A percentile compares a stretch with the other conserved stretches of the same genome.
phyloP scores from a whole-genome alignment of 768 basidiomycete species.

The Vararia minispora region DNA sequence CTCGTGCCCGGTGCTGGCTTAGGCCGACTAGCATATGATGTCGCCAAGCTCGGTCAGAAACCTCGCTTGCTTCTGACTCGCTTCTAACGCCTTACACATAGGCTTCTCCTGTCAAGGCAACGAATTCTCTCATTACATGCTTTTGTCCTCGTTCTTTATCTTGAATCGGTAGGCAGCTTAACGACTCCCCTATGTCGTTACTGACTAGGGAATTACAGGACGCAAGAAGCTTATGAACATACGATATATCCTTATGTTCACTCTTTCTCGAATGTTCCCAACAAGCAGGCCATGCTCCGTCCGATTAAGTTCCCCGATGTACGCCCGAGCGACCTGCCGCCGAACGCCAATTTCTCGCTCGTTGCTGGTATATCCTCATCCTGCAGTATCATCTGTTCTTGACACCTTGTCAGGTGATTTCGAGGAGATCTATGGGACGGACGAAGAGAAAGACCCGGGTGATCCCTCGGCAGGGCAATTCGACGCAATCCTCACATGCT shows the following conservation, averaged over 20 bases:
- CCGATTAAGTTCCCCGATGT: conserved; percentile 75
- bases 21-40: conserved; percentile 80
- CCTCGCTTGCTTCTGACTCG: not conserved
- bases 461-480: conserved; percentile 70
- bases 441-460: conserved; percentile 29
- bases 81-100: conserved; percentile 17
- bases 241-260: conserved; percentile 86
- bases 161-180: conserved; percentile 65
- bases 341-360: conserved; percentile 61
- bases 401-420: conserved; percentile 57
- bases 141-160: conserved; percentile 80
- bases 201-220: conserved; percentile 27
- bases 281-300: conserved; percentile 49
- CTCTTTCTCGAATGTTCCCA: conserved; percentile 76
- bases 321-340: conserved; percentile 58
- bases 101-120: conserved; percentile 91
- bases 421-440: conserved; percentile 75
- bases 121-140: conserved; percentile 94
- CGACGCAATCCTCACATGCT: conserved; percentile 89
- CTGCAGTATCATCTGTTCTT: not conserved
- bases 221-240: conserved; percentile 53
- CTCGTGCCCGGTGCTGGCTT: conserved; percentile 88
- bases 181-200: not conserved
- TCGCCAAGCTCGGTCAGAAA: conserved; percentile 62
- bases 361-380: conserved; percentile 55